Evolutionary conservation across 352 stramenopile species (phyloP).

Genomic region (Pythium rhizo-oryzae): DNA sequence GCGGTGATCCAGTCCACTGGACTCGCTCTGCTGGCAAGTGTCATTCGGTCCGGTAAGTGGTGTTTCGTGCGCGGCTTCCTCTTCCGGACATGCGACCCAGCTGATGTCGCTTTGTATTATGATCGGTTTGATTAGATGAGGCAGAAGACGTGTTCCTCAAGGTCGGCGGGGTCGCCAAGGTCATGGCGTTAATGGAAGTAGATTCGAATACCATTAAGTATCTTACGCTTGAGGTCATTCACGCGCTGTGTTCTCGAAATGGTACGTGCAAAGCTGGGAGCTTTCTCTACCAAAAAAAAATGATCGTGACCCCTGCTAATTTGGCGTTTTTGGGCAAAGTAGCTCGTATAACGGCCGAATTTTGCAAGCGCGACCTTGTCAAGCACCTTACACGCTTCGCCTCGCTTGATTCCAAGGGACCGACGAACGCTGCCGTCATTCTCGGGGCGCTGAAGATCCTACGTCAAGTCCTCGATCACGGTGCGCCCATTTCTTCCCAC

Average conservation of each 20-base stretch:
- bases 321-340: not conserved
- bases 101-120: not conserved
- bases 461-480: constrained; percentile 47
- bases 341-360: constrained; percentile 46
- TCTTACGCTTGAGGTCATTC: constrained; percentile 55
- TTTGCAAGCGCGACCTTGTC: constrained; percentile 53
- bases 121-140: not conserved
- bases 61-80: not conserved
- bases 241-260: constrained; percentile 49
- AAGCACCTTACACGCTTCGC: constrained; percentile 34
- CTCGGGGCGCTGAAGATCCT: constrained; percentile 57
- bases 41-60: constrained; percentile 47
- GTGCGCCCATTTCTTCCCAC: constrained; percentile 29
- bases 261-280: constrained; percentile 29
- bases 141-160: constrained; percentile 52
- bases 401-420: constrained; percentile 32
- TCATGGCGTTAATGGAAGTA: constrained; percentile 43
- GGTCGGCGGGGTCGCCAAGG: constrained; percentile 51
- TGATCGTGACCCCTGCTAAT: not conserved
- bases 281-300: not conserved
- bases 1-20: constrained; percentile 45
- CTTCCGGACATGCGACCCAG: not conserved
- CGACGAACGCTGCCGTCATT: constrained; percentile 29
- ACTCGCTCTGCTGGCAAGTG: constrained; percentile 53
- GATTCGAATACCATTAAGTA: constrained; percentile 39